These are phyloP conservation scores for Apiotrichum gracile DNA, from an alignment of 1,284 basidiomycete genomes.

Conservation along the genomic window DNA sequence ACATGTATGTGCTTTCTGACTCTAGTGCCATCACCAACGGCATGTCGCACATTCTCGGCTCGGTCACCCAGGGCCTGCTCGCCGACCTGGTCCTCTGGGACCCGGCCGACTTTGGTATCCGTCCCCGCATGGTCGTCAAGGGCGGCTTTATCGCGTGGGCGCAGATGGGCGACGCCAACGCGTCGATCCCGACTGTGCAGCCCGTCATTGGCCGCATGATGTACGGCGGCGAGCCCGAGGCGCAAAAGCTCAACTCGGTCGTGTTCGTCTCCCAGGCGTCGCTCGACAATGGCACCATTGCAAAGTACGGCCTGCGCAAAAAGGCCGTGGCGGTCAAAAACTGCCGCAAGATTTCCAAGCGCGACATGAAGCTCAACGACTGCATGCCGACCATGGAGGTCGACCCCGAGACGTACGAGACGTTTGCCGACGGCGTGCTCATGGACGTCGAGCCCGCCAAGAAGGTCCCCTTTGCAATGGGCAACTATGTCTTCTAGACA, in stretches of 20 bases:
- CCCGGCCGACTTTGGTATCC: conserved; percentile 83
- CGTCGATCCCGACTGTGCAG: conserved; percentile 87
- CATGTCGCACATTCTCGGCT: conserved; percentile 79
- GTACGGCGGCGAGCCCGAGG: conserved; percentile 73
- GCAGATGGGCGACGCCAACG: conserved; percentile 91
- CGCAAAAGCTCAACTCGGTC: conserved; percentile 73
- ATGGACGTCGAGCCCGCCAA: conserved; percentile 72
- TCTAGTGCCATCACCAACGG: conserved; percentile 89
- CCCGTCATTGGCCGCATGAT: conserved; percentile 78
- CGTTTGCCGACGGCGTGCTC: conserved; percentile 70
- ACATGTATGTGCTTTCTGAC: not conserved
- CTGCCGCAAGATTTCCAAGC: conserved; percentile 72
- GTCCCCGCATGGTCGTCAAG: conserved; percentile 89
- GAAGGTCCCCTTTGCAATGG: conserved; percentile 61
- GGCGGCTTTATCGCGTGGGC: conserved; percentile 89
- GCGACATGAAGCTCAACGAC: conserved; percentile 91
- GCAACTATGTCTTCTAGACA: conserved; percentile 51
- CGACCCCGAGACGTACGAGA: conserved; percentile 88
- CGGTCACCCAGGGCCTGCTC: conserved; percentile 72
- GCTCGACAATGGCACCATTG: conserved; percentile 54
- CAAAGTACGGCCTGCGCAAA: conserved; percentile 72
- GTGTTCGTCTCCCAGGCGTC: conserved; percentile 78
- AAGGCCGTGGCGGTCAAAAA: conserved; percentile 66
- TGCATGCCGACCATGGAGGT: conserved; percentile 74
- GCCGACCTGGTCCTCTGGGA: conserved; percentile 95